These are phyloP conservation scores for Candida tibetensis DNA, from an alignment of 805 yeast genomes.

Conservation along the genomic window DNA sequence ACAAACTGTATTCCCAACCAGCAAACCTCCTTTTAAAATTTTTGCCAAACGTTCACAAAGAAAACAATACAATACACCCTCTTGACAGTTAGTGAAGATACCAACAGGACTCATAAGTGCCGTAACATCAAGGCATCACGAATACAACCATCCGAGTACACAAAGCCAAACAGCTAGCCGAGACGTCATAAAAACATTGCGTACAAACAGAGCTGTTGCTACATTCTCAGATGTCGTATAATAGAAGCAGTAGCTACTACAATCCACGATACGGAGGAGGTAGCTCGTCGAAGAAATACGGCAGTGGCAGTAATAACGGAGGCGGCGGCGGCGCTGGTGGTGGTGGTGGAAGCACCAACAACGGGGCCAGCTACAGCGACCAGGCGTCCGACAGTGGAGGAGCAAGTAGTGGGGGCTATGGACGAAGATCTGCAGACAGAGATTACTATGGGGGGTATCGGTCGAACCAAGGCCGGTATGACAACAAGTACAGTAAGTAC, in stretches of 20 bases:
- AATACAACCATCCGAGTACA: no score
- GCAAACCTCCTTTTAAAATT: not conserved
- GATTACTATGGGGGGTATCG: constrained; percentile 16
- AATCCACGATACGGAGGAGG: constrained; percentile 12
- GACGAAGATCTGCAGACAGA: constrained; percentile 10
- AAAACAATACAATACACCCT: not conserved
- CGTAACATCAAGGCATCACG: no score
- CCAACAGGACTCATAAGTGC: no score
- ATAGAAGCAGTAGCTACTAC: constrained; percentile 14
- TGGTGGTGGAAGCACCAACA: not conserved
- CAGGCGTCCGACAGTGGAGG: not conserved
- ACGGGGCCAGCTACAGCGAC: constrained; percentile 1
- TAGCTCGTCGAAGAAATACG: constrained; percentile 7
- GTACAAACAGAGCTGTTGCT: not conserved
- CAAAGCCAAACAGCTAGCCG: no score
- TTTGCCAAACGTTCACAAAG: not conserved
- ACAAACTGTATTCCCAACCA: not conserved
- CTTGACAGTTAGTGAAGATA: not conserved
- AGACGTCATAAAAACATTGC: not conserved
- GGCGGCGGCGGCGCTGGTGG: constrained; percentile 1
- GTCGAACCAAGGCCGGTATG: constrained; percentile 9
- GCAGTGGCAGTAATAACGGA: constrained; percentile 2
- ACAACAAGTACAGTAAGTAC: constrained; percentile 14
- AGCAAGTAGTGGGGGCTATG: not conserved
- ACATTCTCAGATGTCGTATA: constrained; percentile 11